Conservation (phyloP, 345 rosid genomes). For the Sisymbrium altissimum region DNA sequence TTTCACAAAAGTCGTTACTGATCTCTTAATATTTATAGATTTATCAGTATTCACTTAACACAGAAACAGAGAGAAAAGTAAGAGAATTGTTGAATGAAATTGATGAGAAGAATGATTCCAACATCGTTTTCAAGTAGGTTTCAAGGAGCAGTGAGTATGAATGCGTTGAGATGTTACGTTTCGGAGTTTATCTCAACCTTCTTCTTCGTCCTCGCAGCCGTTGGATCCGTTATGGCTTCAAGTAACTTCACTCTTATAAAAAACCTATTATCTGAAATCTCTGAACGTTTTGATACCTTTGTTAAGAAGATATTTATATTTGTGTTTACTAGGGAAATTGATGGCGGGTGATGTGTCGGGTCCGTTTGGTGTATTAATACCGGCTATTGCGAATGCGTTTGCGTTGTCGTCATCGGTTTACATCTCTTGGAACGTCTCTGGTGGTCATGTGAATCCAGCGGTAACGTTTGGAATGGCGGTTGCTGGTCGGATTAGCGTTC, state of each 20-base stretch:
- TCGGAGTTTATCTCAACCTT: conserved; percentile 93
- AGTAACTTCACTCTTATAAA: conserved; percentile 28
- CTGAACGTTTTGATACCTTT: neutral
- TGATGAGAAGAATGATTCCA: conserved; percentile 53
- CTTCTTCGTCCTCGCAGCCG: conserved; percentile 71
- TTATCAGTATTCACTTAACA: neutral
- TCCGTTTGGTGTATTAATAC: conserved; percentile 52
- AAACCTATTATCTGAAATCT: neutral
- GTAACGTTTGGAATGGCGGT: conserved; percentile 85
- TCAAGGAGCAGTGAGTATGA: conserved; percentile 31
- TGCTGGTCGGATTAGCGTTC: conserved; percentile 67
- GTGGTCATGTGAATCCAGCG: conserved; percentile 92
- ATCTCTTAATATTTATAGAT: conserved; percentile 27
- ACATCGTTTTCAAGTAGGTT: conserved; percentile 29
- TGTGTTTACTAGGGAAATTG: conserved; percentile 52
- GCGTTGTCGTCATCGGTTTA: conserved; percentile 68
- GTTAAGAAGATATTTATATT: too few relatives aligned
- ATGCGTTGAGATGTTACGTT: conserved; percentile 65
- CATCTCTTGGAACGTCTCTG: conserved; percentile 60
- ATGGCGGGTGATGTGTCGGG: conserved; percentile 50
- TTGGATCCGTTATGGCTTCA: conserved; percentile 88
- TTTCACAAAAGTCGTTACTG: neutral
- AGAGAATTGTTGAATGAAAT: neutral
- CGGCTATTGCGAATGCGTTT: conserved; percentile 67
- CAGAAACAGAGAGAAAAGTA: conserved; percentile 1